Evolutionary conservation across 192 early-diverging fungal species (phyloP).

Genomic region (Powellomyces hirtus): DNA sequence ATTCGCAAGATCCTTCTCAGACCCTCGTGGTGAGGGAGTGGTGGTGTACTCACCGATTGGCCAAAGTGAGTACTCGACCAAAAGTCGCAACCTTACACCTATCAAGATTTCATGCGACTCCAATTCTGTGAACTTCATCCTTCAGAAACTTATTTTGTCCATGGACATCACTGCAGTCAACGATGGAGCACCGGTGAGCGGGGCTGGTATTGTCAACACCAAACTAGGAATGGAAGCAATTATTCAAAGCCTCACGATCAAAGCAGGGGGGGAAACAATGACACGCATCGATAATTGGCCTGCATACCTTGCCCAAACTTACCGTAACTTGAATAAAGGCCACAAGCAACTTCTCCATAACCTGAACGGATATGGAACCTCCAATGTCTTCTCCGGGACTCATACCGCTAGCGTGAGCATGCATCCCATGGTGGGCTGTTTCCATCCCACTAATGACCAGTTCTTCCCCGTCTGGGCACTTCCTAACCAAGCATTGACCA

Average conservation of each 20-base stretch:
- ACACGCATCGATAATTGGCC: background rate
- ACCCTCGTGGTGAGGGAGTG: background rate
- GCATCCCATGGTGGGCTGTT: slow-evolving; percentile 7
- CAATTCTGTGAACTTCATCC: background rate
- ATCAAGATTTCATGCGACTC: background rate
- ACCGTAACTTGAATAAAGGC: background rate
- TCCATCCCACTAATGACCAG: background rate
- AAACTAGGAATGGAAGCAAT: slow-evolving; percentile 3
- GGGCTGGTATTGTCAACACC: background rate
- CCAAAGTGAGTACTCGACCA: background rate
- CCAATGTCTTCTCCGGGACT: background rate
- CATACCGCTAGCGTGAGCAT: background rate
- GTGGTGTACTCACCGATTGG: background rate
- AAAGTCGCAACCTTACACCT: slow-evolving; percentile 2
- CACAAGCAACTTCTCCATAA: slow-evolving; percentile 1
- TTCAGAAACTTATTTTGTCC: background rate
- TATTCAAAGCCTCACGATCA: no score
- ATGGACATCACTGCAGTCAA: background rate
- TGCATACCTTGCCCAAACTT: no score
- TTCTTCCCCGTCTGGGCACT: background rate
- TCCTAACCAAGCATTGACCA: background rate
- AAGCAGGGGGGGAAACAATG: slow-evolving; percentile 2
- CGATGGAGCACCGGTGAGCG: background rate
- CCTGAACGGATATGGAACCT: slow-evolving; percentile 4
- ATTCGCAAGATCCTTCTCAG: background rate